Base-by-base conservation (phyloP, 805 yeast species). In the Saturnispora kantuleensis region DNA sequence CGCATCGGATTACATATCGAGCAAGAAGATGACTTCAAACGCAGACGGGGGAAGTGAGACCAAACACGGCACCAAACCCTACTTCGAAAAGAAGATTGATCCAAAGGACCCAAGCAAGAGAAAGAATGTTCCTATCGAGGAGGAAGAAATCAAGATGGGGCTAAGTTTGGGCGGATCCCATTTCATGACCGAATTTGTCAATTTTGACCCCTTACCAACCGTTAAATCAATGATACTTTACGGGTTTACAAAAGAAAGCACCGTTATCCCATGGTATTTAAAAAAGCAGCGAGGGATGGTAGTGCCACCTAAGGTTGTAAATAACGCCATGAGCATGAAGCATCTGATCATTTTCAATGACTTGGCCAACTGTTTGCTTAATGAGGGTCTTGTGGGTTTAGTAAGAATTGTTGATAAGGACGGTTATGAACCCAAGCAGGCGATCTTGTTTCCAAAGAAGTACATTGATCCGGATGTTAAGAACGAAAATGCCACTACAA, bases 111-210 rank as follows among this genome's bases (percentile, higher is more conserved):
- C 59, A 18, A 52, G 51, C 4, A 62, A 56, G 7, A 64, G 54
- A 9, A 47, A 55, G 2, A 63, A 77, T 26, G 62, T 65, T 4
- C 59, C 59, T 33, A 63, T 65, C 4, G 46, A 47, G 16, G 26
- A 43, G 3, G 30, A 18, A 2, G n/a, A 39, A 6, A 37, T 50
- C 11, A 40, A 34, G 10, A 42, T 74, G 32, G 94, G 84, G 0
- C 85, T 75, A 57, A 73, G 74, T 50, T 87, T 79, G 54, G 90
- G 94, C 3, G 65, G 68, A 1, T 71, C 77, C 8, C 65, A 74
- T 11, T 70, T 79, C 2, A 75, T 78, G 0, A 55, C 84, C 5
- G 76, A 80, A 11, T 67, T 68, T 31, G 64, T 65, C 10, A 64
- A 69, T 3, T 56, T 77, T 13, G 63, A 62, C 29, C 21, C 39